Percentiles rank a stretch among this genome's conserved stretches.
These are phyloP conservation scores for Euphorbia celastroides DNA, from an alignment of 441 rosid species.

Conservation along the genomic window DNA sequence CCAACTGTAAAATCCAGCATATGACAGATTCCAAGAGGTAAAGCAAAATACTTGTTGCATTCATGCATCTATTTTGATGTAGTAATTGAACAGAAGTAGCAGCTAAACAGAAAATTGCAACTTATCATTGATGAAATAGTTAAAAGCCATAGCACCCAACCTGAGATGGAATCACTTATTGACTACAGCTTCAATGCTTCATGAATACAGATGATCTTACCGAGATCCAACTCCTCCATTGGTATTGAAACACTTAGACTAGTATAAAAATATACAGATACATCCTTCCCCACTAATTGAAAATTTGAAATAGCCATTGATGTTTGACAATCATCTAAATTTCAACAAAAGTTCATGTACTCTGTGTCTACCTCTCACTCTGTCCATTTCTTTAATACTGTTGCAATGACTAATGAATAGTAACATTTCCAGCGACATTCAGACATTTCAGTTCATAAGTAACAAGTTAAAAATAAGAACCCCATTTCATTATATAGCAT, in stretches of 20 bases:
- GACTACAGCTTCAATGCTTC: too few species aligned
- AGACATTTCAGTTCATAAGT: neutral
- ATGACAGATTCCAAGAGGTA: neutral
- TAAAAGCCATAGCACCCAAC: too few species aligned
- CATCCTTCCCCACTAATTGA: neutral
- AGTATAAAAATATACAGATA: neutral
- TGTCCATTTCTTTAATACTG: too few species aligned
- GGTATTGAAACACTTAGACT: neutral
- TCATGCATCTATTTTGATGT: neutral
- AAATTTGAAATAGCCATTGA: neutral
- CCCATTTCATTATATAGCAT: neutral
- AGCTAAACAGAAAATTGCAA: neutral
- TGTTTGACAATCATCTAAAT: too few species aligned
- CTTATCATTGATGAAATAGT: neutral
- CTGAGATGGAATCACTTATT: neutral
- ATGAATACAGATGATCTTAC: neutral
- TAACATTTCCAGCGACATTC: neutral
- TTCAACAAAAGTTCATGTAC: too few species aligned
- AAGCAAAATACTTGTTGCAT: neutral
- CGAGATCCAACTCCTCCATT: neutral
- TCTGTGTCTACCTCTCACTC: too few species aligned
- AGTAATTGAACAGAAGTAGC: neutral
- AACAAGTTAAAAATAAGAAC: neutral
- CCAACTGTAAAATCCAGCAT: slow-evolving; percentile 8
- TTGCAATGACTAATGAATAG: too few species aligned